Conservation (phyloP, 495 filamentous ascomycete species). For the Penicillium tannophilum region DNA sequence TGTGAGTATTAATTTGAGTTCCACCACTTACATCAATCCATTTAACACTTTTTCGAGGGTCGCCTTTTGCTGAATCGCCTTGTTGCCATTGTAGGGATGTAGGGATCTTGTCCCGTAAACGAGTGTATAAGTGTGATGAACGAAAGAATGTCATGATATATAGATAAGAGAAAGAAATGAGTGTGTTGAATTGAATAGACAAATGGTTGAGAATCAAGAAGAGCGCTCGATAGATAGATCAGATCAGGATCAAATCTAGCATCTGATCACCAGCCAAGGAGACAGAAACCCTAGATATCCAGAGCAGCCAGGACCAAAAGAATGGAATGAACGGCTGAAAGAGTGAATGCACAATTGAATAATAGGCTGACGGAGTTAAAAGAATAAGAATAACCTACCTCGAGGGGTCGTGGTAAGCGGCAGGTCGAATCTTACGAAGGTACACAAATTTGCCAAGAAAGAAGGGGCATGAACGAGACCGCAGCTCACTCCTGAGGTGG, state of each 20-base stretch:
- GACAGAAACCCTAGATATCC: neutral
- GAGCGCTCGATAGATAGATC: neutral
- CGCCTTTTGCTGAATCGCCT: conserved; percentile 35
- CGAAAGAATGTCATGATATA: conserved; percentile 28
- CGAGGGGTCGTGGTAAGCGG: neutral
- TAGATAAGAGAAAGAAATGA: conserved; percentile 2
- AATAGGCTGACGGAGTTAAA: neutral
- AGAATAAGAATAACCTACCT: neutral
- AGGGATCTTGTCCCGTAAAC: conserved; percentile 32
- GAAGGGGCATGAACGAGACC: conserved; percentile 16
- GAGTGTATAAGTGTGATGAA: conserved; percentile 35
- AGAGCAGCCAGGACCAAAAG: neutral
- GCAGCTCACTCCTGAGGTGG: conserved; percentile 4
- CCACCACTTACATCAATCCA: conserved; percentile 65
- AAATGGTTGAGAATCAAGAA: neutral
- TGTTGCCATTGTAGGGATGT: conserved; percentile 34
- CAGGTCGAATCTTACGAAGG: neutral
- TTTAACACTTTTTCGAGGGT: conserved; percentile 61
- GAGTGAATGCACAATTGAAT: neutral
- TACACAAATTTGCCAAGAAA: conserved; percentile 24
- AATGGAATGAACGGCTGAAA: neutral
- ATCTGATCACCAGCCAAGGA: neutral
- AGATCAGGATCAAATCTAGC: neutral
- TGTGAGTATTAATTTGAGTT: no score
- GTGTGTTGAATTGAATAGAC: neutral